These are phyloP conservation scores for Pyrus pyrifolia DNA, from an alignment of 306 rosid genomes.

Conservation along the genomic window DNA sequence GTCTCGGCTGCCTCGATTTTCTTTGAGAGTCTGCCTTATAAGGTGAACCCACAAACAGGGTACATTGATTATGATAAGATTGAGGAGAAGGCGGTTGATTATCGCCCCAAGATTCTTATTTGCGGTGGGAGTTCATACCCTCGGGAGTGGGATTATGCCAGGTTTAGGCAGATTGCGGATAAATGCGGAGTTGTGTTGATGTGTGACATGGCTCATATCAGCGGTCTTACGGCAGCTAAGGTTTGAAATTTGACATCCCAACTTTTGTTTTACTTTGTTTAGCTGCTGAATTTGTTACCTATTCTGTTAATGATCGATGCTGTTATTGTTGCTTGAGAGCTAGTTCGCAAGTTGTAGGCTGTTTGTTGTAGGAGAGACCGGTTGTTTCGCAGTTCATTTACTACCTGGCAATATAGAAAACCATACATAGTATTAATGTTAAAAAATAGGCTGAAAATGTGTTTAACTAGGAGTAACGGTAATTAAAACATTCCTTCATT, in stretches of 20 bases:
- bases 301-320: not conserved
- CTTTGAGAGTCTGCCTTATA: conserved; percentile 84
- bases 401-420: not conserved
- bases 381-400: not conserved
- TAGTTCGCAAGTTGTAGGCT: not conserved
- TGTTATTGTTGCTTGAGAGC: not conserved
- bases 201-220: conserved; percentile 97
- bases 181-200: conserved; percentile 80
- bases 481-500: not conserved
- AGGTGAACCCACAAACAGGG: conserved; percentile 77
- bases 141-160: conserved; percentile 85
- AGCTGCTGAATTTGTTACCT: not conserved
- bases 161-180: conserved; percentile 85
- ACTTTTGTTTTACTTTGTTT: not conserved
- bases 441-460: not conserved
- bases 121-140: conserved; percentile 96
- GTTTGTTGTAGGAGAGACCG: not conserved
- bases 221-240: conserved; percentile 88
- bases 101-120: conserved; percentile 93
- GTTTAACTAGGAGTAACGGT: not conserved
- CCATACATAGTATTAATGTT: not conserved
- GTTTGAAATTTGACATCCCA: conserved; percentile 32
- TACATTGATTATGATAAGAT: conserved; percentile 83
- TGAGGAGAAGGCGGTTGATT: conserved; percentile 90
- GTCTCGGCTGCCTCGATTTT: conserved; percentile 83